These are phyloP conservation scores for Rubia tinctorum DNA, from an alignment of 305 asterid genomes.

Conservation along the genomic window DNA sequence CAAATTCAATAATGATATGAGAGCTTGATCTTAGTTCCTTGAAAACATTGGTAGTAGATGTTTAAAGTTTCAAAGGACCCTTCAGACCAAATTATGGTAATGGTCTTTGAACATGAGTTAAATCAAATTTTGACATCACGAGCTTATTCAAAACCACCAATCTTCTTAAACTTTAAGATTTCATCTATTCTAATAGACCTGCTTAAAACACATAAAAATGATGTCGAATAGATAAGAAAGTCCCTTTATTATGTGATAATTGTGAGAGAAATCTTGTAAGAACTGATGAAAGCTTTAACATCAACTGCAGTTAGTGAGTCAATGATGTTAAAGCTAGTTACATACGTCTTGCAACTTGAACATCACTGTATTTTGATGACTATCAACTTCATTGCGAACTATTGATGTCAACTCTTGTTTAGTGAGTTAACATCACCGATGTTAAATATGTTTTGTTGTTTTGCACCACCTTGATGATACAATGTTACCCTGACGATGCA, in stretches of 20 bases:
- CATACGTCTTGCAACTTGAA: no score
- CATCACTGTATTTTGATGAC: no score
- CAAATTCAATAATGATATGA: conserved; percentile 65
- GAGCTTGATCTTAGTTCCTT: conserved; percentile 85
- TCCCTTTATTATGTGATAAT: conserved; percentile 34
- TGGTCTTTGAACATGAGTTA: conserved; percentile 86
- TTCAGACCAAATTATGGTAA: conserved; percentile 89
- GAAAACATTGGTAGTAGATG: conserved; percentile 70
- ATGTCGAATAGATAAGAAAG: conserved; percentile 78
- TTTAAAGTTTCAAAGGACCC: conserved; percentile 72
- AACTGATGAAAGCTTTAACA: no score
- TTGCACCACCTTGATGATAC: no score
- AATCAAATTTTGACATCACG: conserved; percentile 77
- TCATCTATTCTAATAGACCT: conserved; percentile 91
- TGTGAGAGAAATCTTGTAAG: no score
- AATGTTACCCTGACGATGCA: no score
- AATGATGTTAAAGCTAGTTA: no score
- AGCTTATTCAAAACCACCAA: conserved; percentile 84
- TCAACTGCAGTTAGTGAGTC: no score
- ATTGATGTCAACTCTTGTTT: no score
- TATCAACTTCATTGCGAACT: no score
- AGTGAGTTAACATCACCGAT: no score
- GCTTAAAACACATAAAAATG: conserved; percentile 73
- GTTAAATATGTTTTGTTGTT: no score
- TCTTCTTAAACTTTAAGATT: conserved; percentile 65